Evolutionary conservation across 2,329 filamentous ascomycete species (phyloP), one percentile per base, ranked within the genome.

Genomic region (Zasmidium cellare): DNA sequence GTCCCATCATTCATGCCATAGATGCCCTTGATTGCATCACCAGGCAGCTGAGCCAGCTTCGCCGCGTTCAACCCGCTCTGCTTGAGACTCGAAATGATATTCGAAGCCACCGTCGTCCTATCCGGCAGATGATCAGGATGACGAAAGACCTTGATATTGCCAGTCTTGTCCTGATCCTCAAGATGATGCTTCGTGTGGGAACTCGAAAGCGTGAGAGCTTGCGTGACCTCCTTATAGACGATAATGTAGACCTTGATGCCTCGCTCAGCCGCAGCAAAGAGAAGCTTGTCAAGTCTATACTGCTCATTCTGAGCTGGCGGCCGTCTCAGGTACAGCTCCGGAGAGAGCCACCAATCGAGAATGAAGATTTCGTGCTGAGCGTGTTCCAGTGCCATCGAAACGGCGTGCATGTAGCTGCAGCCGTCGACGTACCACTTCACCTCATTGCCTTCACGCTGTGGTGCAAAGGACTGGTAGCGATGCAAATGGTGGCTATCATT

Each of bases 341-440:
- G 91, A 55, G 87, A 92, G 63, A 96, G 75, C 91, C 92, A 96
- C 91, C 81, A 69, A 38, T 71, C 69, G 46, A 96, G 78, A 63
- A 96, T 96, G 82, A 89, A 92, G 66, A 96, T 88, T 45, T 84
- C 89, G 66, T 93, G 85, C 63, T 79, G 82, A 2, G 91, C 91
- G 68, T 84, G 86, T 76, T 94, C 88, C 51, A 96, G 76, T 1
- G 92, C 91, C 62, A 87, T 79, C 24, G 87, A 91, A 1, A 96
- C 89, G 14, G 92, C 91, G 81, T 87, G 92, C 78, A 96, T 92
- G 72, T 96, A 94, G 9, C 86, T 85, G 71, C 88, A 90, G 6
- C 88, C 91, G 70, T 94, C 90, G 18, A 94, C 89, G 74, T 89
- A 92, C 90, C 91, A 96, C 79, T 96, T 96, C 61, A 84, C 86